phyloP scores from a whole-genome alignment of 202 grass and related monocot genomes.

The Sporobolus alterniflorus region DNA sequence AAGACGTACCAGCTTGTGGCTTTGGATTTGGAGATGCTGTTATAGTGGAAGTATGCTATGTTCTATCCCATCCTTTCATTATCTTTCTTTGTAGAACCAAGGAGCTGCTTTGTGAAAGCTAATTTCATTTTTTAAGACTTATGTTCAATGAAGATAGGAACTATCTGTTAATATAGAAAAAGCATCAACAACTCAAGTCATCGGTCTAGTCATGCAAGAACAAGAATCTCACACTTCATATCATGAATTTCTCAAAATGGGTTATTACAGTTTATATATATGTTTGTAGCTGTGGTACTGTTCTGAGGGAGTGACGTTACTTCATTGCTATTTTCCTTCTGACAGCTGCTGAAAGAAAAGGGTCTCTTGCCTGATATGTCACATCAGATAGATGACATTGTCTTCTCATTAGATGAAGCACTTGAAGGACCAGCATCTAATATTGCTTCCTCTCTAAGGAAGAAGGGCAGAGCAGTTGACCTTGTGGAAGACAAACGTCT shows the following conservation, averaged over 20 bases:
- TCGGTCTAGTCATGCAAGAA: background rate
- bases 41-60: slow-evolving; percentile 80
- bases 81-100: background rate
- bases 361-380: slow-evolving; percentile 65
- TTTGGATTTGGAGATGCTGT: slow-evolving; percentile 95
- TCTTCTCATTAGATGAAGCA: slow-evolving; percentile 74
- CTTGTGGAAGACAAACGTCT: slow-evolving; percentile 85
- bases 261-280: background rate
- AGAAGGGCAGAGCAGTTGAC: slow-evolving; percentile 78
- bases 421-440: slow-evolving; percentile 73
- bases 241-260: background rate
- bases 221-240: background rate
- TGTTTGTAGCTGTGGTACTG: background rate
- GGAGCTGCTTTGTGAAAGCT: background rate
- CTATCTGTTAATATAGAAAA: background rate
- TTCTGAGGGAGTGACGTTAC: background rate
- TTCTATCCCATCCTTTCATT: slow-evolving; percentile 2
- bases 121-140: slow-evolving; percentile 1
- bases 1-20: slow-evolving; percentile 79
- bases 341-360: slow-evolving; percentile 85
- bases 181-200: background rate
- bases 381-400: slow-evolving; percentile 81
- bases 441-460: slow-evolving; percentile 71
- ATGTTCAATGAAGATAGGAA: slow-evolving; percentile 13
- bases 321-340: slow-evolving; percentile 28